These are phyloP conservation scores for Echinochloa phyllopogon DNA, from an alignment of 176 grass and related monocot species.

Conservation along the genomic window DNA sequence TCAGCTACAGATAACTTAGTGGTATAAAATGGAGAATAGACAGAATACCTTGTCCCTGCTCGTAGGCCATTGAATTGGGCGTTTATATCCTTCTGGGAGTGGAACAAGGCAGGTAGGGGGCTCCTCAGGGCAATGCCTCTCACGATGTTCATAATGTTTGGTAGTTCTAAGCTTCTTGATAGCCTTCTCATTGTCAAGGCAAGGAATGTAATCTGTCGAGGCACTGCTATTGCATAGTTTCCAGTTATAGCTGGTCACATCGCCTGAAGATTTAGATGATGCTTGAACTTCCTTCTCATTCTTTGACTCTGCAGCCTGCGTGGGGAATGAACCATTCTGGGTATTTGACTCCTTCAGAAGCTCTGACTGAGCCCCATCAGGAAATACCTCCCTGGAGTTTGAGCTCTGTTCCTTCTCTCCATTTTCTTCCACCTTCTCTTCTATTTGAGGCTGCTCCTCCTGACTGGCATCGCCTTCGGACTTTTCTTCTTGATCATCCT, in stretches of 20 bases:
- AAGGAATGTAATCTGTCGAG: slow-evolving; percentile 88
- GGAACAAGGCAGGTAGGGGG: slow-evolving; percentile 88
- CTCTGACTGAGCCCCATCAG: slow-evolving; percentile 76
- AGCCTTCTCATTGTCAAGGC: slow-evolving; percentile 93
- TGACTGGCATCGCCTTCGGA: slow-evolving; percentile 29
- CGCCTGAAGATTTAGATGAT: slow-evolving; percentile 49
- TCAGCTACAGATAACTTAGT: slow-evolving; percentile 18
- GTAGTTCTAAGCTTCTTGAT: slow-evolving; percentile 84
- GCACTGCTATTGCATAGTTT: slow-evolving; percentile 76
- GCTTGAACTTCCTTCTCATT: slow-evolving; percentile 73
- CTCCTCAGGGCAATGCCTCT: slow-evolving; percentile 93
- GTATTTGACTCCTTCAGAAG: slow-evolving; percentile 86
- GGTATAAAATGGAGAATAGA: slow-evolving; percentile 33
- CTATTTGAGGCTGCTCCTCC: slow-evolving; percentile 48
- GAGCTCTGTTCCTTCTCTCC: slow-evolving; percentile 55
- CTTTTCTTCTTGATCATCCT: slow-evolving; percentile 58
- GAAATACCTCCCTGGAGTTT: slow-evolving; percentile 63
- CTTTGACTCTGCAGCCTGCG: slow-evolving; percentile 85
- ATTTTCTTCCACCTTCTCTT: slow-evolving; percentile 68
- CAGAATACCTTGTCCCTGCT: slow-evolving; percentile 89
- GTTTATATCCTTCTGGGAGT: slow-evolving; percentile 81
- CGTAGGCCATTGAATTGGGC: slow-evolving; percentile 71
- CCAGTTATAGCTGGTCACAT: slow-evolving; percentile 67
- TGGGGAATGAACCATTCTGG: slow-evolving; percentile 77
- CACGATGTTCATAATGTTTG: slow-evolving; percentile 95